Evolutionary conservation across 768 basidiomycete genomes (phyloP).

Genomic region (Lactifluus hygrophoroides): DNA sequence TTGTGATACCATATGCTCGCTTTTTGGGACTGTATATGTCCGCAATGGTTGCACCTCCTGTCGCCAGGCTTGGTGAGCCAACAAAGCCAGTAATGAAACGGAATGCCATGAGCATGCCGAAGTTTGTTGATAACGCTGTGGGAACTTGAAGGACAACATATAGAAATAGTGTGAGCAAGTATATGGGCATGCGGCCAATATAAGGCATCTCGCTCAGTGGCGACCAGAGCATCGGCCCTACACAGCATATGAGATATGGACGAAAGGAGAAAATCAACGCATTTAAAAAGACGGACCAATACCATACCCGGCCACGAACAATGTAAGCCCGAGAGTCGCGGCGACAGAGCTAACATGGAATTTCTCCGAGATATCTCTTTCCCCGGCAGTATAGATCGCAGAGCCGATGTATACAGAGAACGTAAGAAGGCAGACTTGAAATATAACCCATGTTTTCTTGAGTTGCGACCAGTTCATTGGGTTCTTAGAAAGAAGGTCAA

Average conservation of each 20-base stretch:
- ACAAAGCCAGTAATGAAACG: constrained; percentile 32
- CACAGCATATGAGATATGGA: constrained; percentile 17
- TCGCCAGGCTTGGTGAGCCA: constrained; percentile 29
- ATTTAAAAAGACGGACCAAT: constrained; percentile 10
- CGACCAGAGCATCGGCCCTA: constrained; percentile 23
- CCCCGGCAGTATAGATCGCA: constrained; percentile 28
- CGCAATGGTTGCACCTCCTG: constrained; percentile 26
- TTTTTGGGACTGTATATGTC: constrained; percentile 24
- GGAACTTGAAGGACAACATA: constrained; percentile 30
- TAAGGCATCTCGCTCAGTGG: constrained; percentile 30
- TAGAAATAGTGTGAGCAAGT: constrained; percentile 27
- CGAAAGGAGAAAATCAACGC: not conserved
- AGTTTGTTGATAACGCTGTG: constrained; percentile 27
- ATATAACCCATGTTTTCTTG: constrained; percentile 28
- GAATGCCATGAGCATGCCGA: constrained; percentile 28
- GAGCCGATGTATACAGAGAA: constrained; percentile 31
- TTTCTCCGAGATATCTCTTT: constrained; percentile 22
- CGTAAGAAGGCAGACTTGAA: constrained; percentile 28
- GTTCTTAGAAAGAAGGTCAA: constrained; percentile 1
- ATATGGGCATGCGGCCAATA: constrained; percentile 29
- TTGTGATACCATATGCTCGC: constrained; percentile 22
- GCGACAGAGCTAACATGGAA: constrained; percentile 25
- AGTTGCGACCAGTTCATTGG: constrained; percentile 26
- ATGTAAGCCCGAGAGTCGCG: constrained; percentile 27
- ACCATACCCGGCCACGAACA: constrained; percentile 24